Percentiles rank a stretch among this genome's conserved stretches.
Conservation (phyloP, 352 stramenopile genomes). For the Pythium brachiatum region DNA sequence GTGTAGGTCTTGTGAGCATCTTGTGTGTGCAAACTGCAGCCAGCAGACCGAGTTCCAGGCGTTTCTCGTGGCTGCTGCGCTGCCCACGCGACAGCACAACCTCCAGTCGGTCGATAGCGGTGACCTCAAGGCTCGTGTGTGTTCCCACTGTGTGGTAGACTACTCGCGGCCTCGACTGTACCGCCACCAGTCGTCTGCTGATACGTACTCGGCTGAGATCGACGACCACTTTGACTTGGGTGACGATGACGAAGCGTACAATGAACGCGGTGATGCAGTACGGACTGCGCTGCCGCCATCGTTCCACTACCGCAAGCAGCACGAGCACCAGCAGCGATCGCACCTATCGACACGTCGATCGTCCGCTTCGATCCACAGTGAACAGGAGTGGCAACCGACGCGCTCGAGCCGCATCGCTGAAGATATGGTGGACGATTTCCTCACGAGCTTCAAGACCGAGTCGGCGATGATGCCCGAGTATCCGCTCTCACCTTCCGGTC, state of each 20-base stretch:
- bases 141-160: slow-evolving; percentile 19
- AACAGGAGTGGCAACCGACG: slow-evolving; percentile 17
- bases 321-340: background rate
- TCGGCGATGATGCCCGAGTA: background rate
- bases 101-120: background rate
- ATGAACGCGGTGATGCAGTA: background rate
- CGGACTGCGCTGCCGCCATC: background rate
- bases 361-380: background rate
- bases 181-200: slow-evolving; percentile 8
- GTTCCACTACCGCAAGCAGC: slow-evolving; percentile 3
- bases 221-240: slow-evolving; percentile 9
- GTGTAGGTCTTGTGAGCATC: slow-evolving; percentile 15
- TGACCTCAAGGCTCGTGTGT: slow-evolving; percentile 15
- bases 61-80: slow-evolving; percentile 1
- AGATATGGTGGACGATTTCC: slow-evolving; percentile 18
- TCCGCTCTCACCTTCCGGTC: background rate
- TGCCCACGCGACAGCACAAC: slow-evolving; percentile 1
- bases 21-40: slow-evolving; percentile 24
- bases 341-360: slow-evolving; percentile 2
- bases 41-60: slow-evolving; percentile 10
- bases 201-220: slow-evolving; percentile 4
- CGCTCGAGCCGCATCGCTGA: slow-evolving; percentile 20
- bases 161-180: slow-evolving; percentile 13
- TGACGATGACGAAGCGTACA: slow-evolving; percentile 2
- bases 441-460: slow-evolving; percentile 7